Conservation (phyloP, 2,329 filamentous ascomycete genomes). For the Lachnellula suecica region DNA sequence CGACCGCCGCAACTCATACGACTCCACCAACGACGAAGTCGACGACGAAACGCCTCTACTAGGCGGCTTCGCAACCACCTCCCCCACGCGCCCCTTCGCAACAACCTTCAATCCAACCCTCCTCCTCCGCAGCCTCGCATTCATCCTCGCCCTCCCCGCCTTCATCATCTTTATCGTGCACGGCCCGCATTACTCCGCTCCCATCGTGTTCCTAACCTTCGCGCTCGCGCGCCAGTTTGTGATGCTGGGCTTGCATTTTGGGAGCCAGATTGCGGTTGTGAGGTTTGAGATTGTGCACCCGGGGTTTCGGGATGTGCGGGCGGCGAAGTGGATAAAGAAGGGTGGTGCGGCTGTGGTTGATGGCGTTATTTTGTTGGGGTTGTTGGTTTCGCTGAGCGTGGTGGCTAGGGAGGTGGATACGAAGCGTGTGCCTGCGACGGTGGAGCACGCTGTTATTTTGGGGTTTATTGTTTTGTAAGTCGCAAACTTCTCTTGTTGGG, state of each 20-base stretch:
- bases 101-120: conserved; percentile 20
- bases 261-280: conserved; percentile 14
- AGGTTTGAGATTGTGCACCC: conserved; percentile 22
- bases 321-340: conserved; percentile 16
- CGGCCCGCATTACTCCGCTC: conserved; percentile 3
- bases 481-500: not conserved
- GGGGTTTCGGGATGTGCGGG: conserved; percentile 9
- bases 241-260: conserved; percentile 17
- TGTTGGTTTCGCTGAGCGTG: conserved; percentile 16
- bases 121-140: conserved; percentile 6
- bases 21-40: conserved; percentile 6
- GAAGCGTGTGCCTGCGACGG: not conserved
- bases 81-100: conserved; percentile 16
- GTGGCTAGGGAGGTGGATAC: conserved; percentile 12
- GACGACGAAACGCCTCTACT: conserved; percentile 13
- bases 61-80: conserved; percentile 13
- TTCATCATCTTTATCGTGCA: conserved; percentile 21
- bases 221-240: conserved; percentile 17
- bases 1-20: conserved; percentile 4
- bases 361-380: conserved; percentile 15
- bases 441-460: conserved; percentile 12
- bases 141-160: conserved; percentile 17
- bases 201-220: conserved; percentile 23
- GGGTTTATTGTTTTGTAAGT: conserved; percentile 21
- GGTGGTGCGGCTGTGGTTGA: conserved; percentile 8